Evolutionary conservation across 2,329 filamentous ascomycete genomes (phyloP), one percentile per base, ranked within the genome.

Genomic region (Knufia fluminis): DNA sequence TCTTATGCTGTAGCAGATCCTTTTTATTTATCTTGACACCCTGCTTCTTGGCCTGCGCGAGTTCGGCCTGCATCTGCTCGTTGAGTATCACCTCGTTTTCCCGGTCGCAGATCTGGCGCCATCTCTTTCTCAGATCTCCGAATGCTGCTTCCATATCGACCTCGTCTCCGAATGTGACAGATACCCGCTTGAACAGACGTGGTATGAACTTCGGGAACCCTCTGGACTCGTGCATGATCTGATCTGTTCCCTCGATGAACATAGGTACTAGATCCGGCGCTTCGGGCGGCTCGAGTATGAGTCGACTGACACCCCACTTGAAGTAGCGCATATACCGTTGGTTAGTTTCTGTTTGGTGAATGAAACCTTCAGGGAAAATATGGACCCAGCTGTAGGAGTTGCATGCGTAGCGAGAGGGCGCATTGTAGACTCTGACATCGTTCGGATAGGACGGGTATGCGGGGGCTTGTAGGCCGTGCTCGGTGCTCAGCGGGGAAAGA

Each of bases 321-420:
- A 97, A 97, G 70, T 98, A 98, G 24, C 92, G 85, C 74, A 97
- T 83, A 6, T 83, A 80, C 59, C 82, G 80, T 36, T 81, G 72
- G 1, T 84, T 78, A 57, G 88, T 44, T 24, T 46, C 26, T 17
- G 55, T 82, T 69, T 98, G 92, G 67, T 97, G 90, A 40, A 95
- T 88, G 66, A 86, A 88, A 42, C 89, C 92, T 68, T 98, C 92
- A 10, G 92, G 92, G 66, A 97, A 97, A 48, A 97, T 84, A 66
- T 98, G 92, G 3, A 98, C 73, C 92, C 92, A 98, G 39, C 80
- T 79, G 65, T 86, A 77, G 40, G 79, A 80, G 59, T 88, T 82
- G 55, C 69, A 75, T 1, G 78, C 66, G 64, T 85, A 90, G 42
- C 81, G 77, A 1, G 87, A 82, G 1, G 89, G 88, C 0, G 86